Evolutionary conservation across 2,329 filamentous ascomycete genomes (phyloP).

Genomic region (Ophiocordyceps sinensis): DNA sequence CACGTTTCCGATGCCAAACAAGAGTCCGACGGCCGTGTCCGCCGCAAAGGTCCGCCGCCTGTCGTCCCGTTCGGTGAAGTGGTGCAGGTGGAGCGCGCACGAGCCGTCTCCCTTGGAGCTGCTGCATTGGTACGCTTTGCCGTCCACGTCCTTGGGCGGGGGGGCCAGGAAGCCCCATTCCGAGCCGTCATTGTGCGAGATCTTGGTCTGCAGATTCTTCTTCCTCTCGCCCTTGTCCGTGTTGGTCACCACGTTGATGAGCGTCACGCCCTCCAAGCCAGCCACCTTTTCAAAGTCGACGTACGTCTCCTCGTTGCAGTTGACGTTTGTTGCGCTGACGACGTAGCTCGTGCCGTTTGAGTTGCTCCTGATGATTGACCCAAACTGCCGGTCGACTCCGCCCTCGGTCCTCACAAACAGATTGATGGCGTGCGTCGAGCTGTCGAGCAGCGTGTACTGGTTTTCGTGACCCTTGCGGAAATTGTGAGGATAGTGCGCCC

Average conservation of each 20-base stretch:
- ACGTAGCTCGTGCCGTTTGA: conserved; percentile 96
- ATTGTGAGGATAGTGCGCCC: conserved; percentile 73
- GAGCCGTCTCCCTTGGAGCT: conserved; percentile 42
- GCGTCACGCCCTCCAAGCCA: conserved; percentile 74
- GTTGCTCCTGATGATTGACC: conserved; percentile 92
- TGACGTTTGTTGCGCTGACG: conserved; percentile 66
- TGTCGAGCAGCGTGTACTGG: conserved; percentile 87
- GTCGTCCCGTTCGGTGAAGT: conserved; percentile 82
- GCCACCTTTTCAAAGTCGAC: conserved; percentile 96
- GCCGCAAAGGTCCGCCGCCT: conserved; percentile 78
- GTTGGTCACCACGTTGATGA: conserved; percentile 80
- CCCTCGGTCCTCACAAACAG: conserved; percentile 76
- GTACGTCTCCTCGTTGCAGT: conserved; percentile 60
- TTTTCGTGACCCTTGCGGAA: conserved; percentile 66
- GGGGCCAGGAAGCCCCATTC: conserved; percentile 68
- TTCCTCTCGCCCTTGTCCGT: conserved; percentile 55
- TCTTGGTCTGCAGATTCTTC: conserved; percentile 79
- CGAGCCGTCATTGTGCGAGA: conserved; percentile 91
- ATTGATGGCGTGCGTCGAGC: conserved; percentile 87
- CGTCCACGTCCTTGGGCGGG: conserved; percentile 56
- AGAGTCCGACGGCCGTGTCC: conserved; percentile 71
- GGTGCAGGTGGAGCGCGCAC: conserved; percentile 85
- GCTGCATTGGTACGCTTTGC: conserved; percentile 56
- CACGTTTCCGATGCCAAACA: conserved; percentile 87
- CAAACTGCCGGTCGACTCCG: conserved; percentile 51